These are phyloP conservation scores for Sporothrix pallida DNA, from an alignment of 2,329 filamentous ascomycete species.

Conservation along the genomic window DNA sequence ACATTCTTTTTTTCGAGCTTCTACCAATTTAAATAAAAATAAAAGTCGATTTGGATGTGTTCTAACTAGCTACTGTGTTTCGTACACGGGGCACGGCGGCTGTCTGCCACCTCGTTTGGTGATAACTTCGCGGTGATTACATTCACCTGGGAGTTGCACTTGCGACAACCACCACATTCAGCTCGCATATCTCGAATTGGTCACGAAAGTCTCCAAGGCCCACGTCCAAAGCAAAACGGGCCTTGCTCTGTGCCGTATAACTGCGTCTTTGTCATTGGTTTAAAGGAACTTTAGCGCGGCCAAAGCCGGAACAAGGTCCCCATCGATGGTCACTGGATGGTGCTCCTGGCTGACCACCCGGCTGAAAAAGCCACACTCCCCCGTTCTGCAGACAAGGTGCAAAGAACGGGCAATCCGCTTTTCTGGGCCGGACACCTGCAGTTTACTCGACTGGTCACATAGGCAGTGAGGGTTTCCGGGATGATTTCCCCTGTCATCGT, in stretches of 20 bases:
- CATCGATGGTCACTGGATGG: neutral
- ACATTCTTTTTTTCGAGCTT: too few relatives aligned
- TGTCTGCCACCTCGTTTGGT: neutral
- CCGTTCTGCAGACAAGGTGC: too few relatives aligned
- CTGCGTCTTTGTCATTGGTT: neutral
- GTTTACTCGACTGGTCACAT: too few relatives aligned
- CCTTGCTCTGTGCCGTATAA: neutral
- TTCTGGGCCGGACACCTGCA: too few relatives aligned
- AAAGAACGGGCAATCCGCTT: too few relatives aligned
- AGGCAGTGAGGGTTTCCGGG: too few relatives aligned
- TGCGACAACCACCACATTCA: neutral
- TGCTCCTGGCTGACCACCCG: neutral
- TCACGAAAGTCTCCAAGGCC: neutral
- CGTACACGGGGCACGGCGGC: too few relatives aligned
- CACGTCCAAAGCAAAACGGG: neutral
- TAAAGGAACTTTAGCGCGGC: neutral
- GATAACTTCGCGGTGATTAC: neutral
- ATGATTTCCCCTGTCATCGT: too few relatives aligned
- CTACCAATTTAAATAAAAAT: too few relatives aligned
- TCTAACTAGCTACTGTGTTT: too few relatives aligned
- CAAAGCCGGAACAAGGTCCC: neutral
- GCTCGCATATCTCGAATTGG: neutral
- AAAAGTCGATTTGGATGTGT: too few relatives aligned
- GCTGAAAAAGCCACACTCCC: neutral
- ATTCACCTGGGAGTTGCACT: neutral